Base-by-base conservation (phyloP, 257 asterid genomes). In the Solanum chilense region DNA sequence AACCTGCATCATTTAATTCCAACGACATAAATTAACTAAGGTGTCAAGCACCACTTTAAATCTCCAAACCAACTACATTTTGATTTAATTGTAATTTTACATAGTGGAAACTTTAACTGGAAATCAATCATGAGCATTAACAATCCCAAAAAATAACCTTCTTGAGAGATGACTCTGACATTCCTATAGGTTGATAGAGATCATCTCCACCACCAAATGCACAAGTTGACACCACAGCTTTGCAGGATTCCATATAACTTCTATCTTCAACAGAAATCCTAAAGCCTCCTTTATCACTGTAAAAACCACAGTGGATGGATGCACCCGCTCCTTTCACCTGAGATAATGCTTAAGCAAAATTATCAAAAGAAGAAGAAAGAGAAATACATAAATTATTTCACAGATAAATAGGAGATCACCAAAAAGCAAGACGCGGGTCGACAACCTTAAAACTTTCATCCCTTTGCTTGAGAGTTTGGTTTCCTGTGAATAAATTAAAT, bases 121-220 rank as follows among this genome's bases (percentile, higher is more conserved):
- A 45, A 78, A 45, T 3, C 64, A 78, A 18, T 78, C 42, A 45
- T 45, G 64, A 41, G 44, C 52, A 71, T 69, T 71, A 47, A 49
- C 27, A 47, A 85, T 56, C 45, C 70, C 31, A 69, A 45, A 29
- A 39, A 77, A 45, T 56, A 88, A 91, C 92, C 93, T 91, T 90
- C 86, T 88, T 88, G 81, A 90, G 90, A 45, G 93, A 90, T 68
- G 64, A 82, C 86, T 90, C 89, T 41, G 91, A 83, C 92, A 88
- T 87, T 84, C 92, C 99, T 87, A 97, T 96, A 66, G 99, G 99
- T 93, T 97, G 98, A 92, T 97, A 97, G 41, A 96, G 98, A 92
- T 96, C 94, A 90, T 97, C 99, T 83, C 99, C 99, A 85, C 99
- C 99, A 83, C 99, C 99, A 93, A 97, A 97, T 88, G 99, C 98